phyloP scores from a whole-genome alignment of 306 rosid genomes.

The Begonia fuchsioides region DNA sequence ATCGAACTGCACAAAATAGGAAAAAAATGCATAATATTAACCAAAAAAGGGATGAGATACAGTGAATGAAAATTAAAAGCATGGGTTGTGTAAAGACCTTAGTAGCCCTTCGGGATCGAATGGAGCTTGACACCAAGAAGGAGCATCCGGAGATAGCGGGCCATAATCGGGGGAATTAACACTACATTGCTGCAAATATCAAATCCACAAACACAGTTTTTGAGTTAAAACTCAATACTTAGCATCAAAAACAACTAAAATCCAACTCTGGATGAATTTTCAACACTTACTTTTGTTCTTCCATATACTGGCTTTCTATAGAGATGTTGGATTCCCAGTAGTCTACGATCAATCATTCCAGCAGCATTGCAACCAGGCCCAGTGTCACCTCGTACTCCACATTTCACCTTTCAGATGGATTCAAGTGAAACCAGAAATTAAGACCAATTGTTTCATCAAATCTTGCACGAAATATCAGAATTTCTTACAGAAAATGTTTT shows the following conservation, averaged over 20 bases:
- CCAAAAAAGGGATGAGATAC: too few species aligned
- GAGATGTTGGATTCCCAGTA: constrained; percentile 59
- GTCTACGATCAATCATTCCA: constrained; percentile 77
- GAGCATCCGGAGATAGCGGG: constrained; percentile 78
- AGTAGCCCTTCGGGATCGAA: constrained; percentile 96
- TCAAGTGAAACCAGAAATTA: neutral
- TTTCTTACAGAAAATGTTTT: constrained; percentile 49
- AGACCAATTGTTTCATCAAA: too few species aligned
- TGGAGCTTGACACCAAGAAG: constrained; percentile 97
- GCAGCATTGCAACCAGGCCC: constrained; percentile 79
- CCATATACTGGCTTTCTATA: constrained; percentile 58
- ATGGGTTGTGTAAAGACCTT: constrained; percentile 24
- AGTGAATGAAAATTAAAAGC: too few species aligned
- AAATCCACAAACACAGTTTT: neutral
- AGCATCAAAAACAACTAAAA: neutral
- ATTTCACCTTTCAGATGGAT: constrained; percentile 60
- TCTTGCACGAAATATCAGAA: neutral
- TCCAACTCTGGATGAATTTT: neutral
- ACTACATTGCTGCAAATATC: constrained; percentile 60
- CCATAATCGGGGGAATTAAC: constrained; percentile 71
- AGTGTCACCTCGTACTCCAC: constrained; percentile 66
- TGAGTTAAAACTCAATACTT: neutral
- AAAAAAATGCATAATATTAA: neutral
- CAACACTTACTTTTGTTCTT: constrained; percentile 34
- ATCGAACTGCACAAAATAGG: constrained; percentile 38